Percentiles rank a stretch among this genome's conserved stretches.
Conservation (phyloP, 768 basidiomycete species). For the Lactarius hengduanensis region DNA sequence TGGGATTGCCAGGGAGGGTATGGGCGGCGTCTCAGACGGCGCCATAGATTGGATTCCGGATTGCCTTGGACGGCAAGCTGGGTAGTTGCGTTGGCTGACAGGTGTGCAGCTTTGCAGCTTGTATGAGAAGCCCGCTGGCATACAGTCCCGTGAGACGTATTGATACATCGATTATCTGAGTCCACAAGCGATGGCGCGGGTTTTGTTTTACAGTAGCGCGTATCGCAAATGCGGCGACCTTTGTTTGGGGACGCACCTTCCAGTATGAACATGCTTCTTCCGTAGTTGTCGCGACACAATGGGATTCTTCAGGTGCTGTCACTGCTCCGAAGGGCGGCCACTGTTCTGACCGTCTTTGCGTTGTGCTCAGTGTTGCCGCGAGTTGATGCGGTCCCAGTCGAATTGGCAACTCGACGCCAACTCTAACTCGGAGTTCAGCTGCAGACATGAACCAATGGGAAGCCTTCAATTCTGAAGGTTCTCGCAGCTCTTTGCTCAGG, state of each 20-base stretch:
- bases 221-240: neutral
- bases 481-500: too few relatives aligned
- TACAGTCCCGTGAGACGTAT: neutral
- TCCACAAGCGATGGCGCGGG: neutral
- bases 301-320: conserved; percentile 2
- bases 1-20: conserved; percentile 67
- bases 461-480: too few relatives aligned
- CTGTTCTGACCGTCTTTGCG: neutral
- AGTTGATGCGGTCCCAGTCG: too few relatives aligned
- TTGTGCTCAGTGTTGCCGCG: neutral
- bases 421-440: too few relatives aligned
- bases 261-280: conserved; percentile 7
- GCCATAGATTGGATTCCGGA: conserved; percentile 5
- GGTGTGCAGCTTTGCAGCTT: neutral
- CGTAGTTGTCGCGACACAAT: neutral
- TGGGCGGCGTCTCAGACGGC: conserved; percentile 40
- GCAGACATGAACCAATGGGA: too few relatives aligned
- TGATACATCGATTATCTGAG: neutral
- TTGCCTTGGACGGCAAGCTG: neutral
- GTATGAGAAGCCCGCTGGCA: neutral
- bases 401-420: too few relatives aligned
- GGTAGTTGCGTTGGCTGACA: conserved; percentile 3
- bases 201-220: neutral
- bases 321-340: neutral
- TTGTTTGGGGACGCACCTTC: conserved; percentile 1